Conservation (phyloP, 345 rosid genomes). For the Rhizophora apiculata region DNA sequence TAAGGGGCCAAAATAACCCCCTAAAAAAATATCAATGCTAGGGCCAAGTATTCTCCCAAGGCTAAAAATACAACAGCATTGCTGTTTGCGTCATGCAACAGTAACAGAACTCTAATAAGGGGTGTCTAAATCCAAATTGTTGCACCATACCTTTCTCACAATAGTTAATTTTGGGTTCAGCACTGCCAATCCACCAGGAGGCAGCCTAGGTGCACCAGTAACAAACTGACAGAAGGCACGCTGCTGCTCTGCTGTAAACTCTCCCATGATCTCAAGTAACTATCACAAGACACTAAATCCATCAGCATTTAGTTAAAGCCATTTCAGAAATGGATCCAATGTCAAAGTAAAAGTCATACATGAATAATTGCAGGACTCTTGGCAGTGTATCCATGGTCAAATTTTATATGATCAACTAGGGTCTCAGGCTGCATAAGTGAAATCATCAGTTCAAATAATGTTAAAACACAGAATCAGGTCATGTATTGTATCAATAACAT, state of each 20-base stretch:
- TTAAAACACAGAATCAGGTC: background rate
- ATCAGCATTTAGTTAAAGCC: background rate
- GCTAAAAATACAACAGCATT: background rate
- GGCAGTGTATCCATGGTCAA: slow-evolving; percentile 97
- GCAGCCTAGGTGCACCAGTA: slow-evolving; percentile 99
- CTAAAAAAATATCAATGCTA: too few relatives aligned
- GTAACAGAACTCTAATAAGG: background rate
- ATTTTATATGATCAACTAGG: slow-evolving; percentile 89
- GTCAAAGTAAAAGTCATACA: slow-evolving; percentile 38
- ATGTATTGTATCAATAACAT: background rate
- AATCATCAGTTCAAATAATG: slow-evolving; percentile 4
- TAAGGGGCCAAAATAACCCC: too few relatives aligned
- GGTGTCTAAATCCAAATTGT: background rate
- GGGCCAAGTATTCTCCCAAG: background rate
- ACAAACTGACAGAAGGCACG: slow-evolving; percentile 97
- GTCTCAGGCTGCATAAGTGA: slow-evolving; percentile 62
- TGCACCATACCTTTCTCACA: slow-evolving; percentile 78
- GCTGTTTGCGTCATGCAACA: background rate
- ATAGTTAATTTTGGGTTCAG: slow-evolving; percentile 93
- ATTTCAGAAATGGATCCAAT: background rate
- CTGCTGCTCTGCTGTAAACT: slow-evolving; percentile 91
- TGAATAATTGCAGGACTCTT: slow-evolving; percentile 87
- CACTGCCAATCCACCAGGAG: slow-evolving; percentile 97
- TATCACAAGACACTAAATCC: slow-evolving; percentile 18
- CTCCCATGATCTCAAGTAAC: slow-evolving; percentile 99